Base-by-base conservation (phyloP, 106 monocot genomes). In the Ottelia alismoides region DNA sequence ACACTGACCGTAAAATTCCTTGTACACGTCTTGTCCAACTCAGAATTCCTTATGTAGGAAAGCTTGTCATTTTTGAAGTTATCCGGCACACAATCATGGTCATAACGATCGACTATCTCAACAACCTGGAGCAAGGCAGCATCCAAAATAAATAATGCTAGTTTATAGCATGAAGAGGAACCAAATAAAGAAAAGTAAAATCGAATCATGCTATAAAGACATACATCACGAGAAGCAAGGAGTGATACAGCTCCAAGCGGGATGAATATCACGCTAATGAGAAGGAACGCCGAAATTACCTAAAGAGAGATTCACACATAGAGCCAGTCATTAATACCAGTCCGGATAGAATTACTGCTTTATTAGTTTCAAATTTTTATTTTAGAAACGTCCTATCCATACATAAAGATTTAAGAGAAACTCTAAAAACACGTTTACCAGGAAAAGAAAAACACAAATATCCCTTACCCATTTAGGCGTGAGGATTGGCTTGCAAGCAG, bases 401-500 rank as follows among this genome's bases (percentile, higher is more conserved):
- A n/a, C n/a, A n/a, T n/a, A n/a, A n/a, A n/a, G n/a, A n/a, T n/a
- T n/a, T n/a, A n/a, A n/a, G n/a, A n/a, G n/a, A n/a, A n/a, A n/a
- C n/a, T n/a, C n/a, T n/a, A n/a, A n/a, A n/a, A n/a, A n/a, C n/a
- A n/a, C n/a, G n/a, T n/a, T n/a, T n/a, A n/a, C n/a, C n/a, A n/a
- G n/a, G n/a, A n/a, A n/a, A n/a, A n/a, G n/a, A n/a, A n/a, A n/a
- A n/a, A n/a, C n/a, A n/a, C n/a, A n/a, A n/a, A n/a, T n/a, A n/a
- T n/a, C n/a, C n/a, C 67, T 67, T 74, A 92, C 92, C 81, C 78
- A 85, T 45, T 74, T 69, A 0, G 92, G 92, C 27, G 84, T 85
- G 3, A 91, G 75, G 62, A 91, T 81, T 20, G 85, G 91, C 66
- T 91, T 85, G 77, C 91, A 91, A 62, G 91, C 84, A 52, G 81